phyloP scores from a whole-genome alignment of 2,329 filamentous ascomycete genomes.

The Cladosporium phlei region DNA sequence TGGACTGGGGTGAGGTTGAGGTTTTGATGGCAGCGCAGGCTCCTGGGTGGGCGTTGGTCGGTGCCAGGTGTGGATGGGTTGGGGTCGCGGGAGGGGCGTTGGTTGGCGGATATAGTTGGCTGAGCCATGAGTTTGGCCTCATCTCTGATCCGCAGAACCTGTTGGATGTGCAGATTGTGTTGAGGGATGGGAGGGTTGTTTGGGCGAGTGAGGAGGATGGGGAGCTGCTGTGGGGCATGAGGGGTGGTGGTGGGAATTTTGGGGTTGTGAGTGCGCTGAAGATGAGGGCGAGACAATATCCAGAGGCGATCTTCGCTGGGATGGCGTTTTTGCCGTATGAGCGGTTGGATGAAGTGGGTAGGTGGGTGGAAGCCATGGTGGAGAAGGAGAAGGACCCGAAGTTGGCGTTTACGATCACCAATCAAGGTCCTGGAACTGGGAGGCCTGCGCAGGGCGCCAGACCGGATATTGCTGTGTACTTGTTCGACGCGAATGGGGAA shows the following conservation, averaged over 20 bases:
- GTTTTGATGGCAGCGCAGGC: conserved; percentile 32
- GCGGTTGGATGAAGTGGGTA: conserved; percentile 20
- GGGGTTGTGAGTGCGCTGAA: conserved; percentile 29
- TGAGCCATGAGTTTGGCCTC: conserved; percentile 36
- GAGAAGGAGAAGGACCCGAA: conserved; percentile 25
- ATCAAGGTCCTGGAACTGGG: conserved; percentile 23
- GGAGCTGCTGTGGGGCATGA: conserved; percentile 39
- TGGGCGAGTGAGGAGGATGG: conserved; percentile 37
- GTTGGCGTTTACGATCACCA: conserved; percentile 29
- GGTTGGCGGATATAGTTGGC: conserved; percentile 37
- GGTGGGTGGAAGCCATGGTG: conserved; percentile 24
- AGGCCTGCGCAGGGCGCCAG: conserved; percentile 19
- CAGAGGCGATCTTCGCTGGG: conserved; percentile 23
- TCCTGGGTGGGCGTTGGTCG: conserved; percentile 34
- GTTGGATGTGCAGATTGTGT: conserved; percentile 37
- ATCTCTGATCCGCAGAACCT: conserved; percentile 39
- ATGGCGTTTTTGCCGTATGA: conserved; percentile 22
- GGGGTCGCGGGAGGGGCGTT: conserved; percentile 37
- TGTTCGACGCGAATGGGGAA: conserved; percentile 31
- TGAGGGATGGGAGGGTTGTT: conserved; percentile 33
- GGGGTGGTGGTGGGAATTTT: conserved; percentile 38
- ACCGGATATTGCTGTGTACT: conserved; percentile 24
- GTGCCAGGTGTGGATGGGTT: conserved; percentile 35
- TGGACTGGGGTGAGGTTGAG: conserved; percentile 37
- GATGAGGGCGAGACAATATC: conserved; percentile 26